Conservation (phyloP, 116 monocot genomes). For the Thalassia testudinum region DNA sequence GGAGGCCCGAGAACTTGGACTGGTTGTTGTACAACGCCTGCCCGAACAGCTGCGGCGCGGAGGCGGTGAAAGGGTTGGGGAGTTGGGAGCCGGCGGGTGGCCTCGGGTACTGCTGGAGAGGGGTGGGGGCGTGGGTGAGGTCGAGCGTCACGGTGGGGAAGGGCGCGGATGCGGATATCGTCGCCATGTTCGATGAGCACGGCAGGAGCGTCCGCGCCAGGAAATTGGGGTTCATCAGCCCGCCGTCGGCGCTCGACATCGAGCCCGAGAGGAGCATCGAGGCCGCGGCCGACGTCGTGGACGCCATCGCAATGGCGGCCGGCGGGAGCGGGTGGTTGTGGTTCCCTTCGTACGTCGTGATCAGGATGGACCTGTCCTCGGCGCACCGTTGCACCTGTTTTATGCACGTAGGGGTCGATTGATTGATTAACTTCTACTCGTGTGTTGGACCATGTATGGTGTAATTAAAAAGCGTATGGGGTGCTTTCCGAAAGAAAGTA, state of each 20-base stretch:
- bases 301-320: slow-evolving; percentile 59
- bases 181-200: slow-evolving; percentile 49
- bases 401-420: background rate
- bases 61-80: background rate
- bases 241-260: slow-evolving; percentile 35
- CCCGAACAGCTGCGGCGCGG: slow-evolving; percentile 25
- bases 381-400: slow-evolving; percentile 56
- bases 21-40: slow-evolving; percentile 33
- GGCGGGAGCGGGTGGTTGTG: slow-evolving; percentile 70
- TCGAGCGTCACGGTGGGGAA: slow-evolving; percentile 70
- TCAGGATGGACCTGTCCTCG: slow-evolving; percentile 32
- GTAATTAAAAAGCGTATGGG: background rate
- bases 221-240: slow-evolving; percentile 28
- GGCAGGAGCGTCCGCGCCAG: slow-evolving; percentile 30
- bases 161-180: slow-evolving; percentile 63
- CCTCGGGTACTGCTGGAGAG: slow-evolving; percentile 17
- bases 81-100: slow-evolving; percentile 5
- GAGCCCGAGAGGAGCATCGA: slow-evolving; percentile 56
- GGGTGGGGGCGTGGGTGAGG: slow-evolving; percentile 26
- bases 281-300: slow-evolving; percentile 56
- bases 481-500: background rate
- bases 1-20: slow-evolving; percentile 49
- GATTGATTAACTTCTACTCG: background rate
- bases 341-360: slow-evolving; percentile 56
- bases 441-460: background rate